Percentiles rank a stretch among this genome's conserved stretches.
Evolutionary conservation across 129 eudicot genomes (phyloP).

Genomic region (Gnaphalium uliginosum): DNA sequence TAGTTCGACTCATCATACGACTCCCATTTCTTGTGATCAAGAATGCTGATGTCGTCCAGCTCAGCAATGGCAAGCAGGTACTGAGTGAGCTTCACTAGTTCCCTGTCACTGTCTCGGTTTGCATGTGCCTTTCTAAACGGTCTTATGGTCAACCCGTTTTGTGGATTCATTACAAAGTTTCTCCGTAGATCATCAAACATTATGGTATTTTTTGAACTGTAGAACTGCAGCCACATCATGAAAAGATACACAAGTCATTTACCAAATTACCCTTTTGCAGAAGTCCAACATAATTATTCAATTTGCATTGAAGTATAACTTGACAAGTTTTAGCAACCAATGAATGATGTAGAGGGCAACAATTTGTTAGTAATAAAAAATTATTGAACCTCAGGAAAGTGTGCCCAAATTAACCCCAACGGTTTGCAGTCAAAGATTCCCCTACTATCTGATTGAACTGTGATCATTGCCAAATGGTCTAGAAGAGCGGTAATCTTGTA

Average conservation of each 20-base stretch:
- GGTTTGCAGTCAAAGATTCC: constrained; percentile 96
- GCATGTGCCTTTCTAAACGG: constrained; percentile 94
- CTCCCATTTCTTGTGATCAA: constrained; percentile 91
- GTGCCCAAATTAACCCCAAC: constrained; percentile 97
- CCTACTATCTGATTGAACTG: constrained; percentile 84
- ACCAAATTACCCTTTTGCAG: constrained; percentile 1
- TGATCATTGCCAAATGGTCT: constrained; percentile 95
- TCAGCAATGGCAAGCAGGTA: constrained; percentile 92
- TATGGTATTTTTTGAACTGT: constrained; percentile 80
- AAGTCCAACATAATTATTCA: neutral
- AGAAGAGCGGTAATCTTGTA: constrained; percentile 95
- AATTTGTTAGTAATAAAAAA: neutral
- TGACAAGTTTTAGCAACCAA: constrained; percentile 10
- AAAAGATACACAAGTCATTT: constrained; percentile 16
- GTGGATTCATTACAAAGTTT: constrained; percentile 97
- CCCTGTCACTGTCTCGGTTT: constrained; percentile 76
- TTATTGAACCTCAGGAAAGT: constrained; percentile 70
- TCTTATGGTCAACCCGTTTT: constrained; percentile 81
- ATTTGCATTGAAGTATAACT: neutral
- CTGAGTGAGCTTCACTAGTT: constrained; percentile 88
- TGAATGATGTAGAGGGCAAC: neutral
- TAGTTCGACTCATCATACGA: constrained; percentile 48
- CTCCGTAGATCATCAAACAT: constrained; percentile 96
- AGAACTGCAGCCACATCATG: constrained; percentile 60
- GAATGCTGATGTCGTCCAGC: constrained; percentile 78